Evolutionary conservation across 2,329 filamentous ascomycete genomes (phyloP), one percentile per base, ranked within the genome.

Genomic region (Talaromyces rugulosus): DNA sequence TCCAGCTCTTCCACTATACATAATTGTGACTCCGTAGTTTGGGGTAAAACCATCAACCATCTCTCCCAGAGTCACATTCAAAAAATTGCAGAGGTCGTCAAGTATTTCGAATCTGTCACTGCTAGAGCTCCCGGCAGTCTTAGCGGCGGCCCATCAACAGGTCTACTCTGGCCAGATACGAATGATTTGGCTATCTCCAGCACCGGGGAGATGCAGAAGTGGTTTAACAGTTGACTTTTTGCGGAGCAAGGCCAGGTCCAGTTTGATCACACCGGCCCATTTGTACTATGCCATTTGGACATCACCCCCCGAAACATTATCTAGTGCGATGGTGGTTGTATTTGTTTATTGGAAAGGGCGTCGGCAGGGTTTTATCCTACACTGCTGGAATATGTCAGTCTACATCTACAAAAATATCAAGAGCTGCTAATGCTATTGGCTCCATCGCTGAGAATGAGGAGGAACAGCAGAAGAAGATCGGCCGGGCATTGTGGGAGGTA

Each of bases 281-380:
- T 60, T 1, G 30, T 60, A 5, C 40, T 62, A 1, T 62, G 40
- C 52, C 57, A 62, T 60, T 57, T 62, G 52, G 57, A 62, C 40
- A 64, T 69, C 44, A 67, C 63, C 28, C 66, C 66, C 42, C 63
- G 65, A 8, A 67, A 70, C 47, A 61, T 69, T 23, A 16, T 70
- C 7, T 68, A 64, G 66, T 58, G 62, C 51, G 62, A 68, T 59
- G 60, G 70, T 61, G 65, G 69, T 1, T 61, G 63, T 40, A 27
- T 68, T 1, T 71, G 63, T 63, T 62, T 71, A 44, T 31, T 70
- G 61, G 67, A 70, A 57, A 70, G 66, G 69, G 65, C 60, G 34
- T 67, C 64, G 59, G 64, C 66, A 2, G 66, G 66, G 14, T 71
- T 59, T 62, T 71, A 69, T 60, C 68, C 64, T 53, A 64, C 64